Conservation (phyloP, 345 rosid species). For the Salix brachista region DNA sequence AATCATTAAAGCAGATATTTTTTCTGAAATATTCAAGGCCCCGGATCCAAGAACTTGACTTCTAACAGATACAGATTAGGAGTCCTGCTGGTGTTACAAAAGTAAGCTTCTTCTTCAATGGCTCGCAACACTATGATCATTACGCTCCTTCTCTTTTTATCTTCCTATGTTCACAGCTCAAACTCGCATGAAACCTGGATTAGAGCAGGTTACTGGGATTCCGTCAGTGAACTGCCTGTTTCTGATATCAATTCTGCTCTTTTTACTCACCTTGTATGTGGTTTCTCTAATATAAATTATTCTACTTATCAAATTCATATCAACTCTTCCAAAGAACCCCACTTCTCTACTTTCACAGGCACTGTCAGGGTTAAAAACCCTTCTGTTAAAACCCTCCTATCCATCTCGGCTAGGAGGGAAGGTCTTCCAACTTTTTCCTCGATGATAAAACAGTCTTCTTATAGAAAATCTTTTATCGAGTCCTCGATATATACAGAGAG, state of each 20-base stretch:
- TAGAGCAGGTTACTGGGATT: constrained; percentile 27
- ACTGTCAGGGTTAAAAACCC: constrained; percentile 29
- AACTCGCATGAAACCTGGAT: constrained; percentile 27
- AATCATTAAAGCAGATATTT: no score
- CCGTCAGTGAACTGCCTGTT: constrained; percentile 13
- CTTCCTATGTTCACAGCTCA: not conserved
- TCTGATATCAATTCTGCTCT: constrained; percentile 24
- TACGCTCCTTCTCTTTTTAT: not conserved
- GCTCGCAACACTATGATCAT: not conserved
- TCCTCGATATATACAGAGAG: constrained; percentile 23
- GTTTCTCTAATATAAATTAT: constrained; percentile 22
- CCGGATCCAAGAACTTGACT: no score
- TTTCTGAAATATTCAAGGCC: no score
- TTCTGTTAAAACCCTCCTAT: constrained; percentile 22
- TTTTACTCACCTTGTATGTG: constrained; percentile 34
- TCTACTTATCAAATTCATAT: constrained; percentile 20
- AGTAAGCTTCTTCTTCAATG: not conserved
- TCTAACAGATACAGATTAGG: no score
- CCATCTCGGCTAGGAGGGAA: constrained; percentile 28
- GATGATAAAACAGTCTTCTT: constrained; percentile 13
- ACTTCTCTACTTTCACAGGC: constrained; percentile 25
- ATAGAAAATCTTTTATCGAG: constrained; percentile 19
- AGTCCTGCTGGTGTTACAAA: no score
- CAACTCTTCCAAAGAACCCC: not conserved
- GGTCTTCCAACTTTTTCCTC: constrained; percentile 22